Evolutionary conservation across 768 basidiomycete genomes (phyloP).

Genomic region (Tulasnella sp.): DNA sequence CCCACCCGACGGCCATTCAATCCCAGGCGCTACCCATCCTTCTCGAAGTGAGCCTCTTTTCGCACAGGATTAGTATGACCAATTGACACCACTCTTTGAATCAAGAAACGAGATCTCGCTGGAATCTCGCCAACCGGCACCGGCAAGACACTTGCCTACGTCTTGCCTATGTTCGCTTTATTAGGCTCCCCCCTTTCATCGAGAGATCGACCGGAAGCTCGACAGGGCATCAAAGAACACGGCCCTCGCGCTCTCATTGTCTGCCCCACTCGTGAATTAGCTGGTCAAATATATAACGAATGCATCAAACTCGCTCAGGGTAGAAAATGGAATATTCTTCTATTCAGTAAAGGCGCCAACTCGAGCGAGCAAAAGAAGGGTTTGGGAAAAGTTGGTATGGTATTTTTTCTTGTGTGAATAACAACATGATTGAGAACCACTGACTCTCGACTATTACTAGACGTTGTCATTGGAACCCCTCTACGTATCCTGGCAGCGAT

Average conservation of each 20-base stretch:
- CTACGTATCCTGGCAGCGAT: slow-evolving; percentile 77
- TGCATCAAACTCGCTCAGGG: slow-evolving; percentile 73
- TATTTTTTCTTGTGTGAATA: not conserved
- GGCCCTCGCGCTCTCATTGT: slow-evolving; percentile 76
- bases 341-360: slow-evolving; percentile 82
- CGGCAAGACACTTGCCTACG: slow-evolving; percentile 91
- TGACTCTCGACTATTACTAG: slow-evolving; percentile 36
- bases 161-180: slow-evolving; percentile 67
- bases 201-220: slow-evolving; percentile 33
- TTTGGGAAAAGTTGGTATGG: slow-evolving; percentile 68
- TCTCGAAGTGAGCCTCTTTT: slow-evolving; percentile 46
- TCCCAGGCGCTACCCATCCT: slow-evolving; percentile 72
- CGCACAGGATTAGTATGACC: not conserved
- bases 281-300: slow-evolving; percentile 91
- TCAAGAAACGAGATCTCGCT: slow-evolving; percentile 71
- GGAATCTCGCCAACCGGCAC: slow-evolving; percentile 97
- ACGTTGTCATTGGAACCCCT: slow-evolving; percentile 89
- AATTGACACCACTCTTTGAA: not conserved
- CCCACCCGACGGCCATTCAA: slow-evolving; percentile 72
- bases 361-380: slow-evolving; percentile 57
- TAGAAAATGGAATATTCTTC: slow-evolving; percentile 70
- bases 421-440: not conserved
- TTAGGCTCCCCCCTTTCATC: slow-evolving; percentile 47
- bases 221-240: slow-evolving; percentile 26
- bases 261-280: slow-evolving; percentile 91